These are phyloP conservation scores for Tolypocladium album DNA, from an alignment of 2,329 filamentous ascomycete species.

Conservation along the genomic window DNA sequence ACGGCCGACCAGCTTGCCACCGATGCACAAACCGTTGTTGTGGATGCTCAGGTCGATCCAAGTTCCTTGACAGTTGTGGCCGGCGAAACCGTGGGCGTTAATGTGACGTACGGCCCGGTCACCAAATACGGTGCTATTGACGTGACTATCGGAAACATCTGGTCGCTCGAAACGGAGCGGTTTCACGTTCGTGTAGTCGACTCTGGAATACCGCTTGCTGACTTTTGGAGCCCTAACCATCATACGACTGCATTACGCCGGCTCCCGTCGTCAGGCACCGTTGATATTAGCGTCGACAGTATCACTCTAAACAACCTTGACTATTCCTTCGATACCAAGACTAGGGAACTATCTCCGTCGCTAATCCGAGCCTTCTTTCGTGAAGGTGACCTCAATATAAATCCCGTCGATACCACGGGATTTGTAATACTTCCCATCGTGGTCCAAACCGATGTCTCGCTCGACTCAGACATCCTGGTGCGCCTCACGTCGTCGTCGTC, in stretches of 20 bases:
- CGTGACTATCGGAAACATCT: constrained; percentile 1
- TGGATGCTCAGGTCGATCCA: background rate
- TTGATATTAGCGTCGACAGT: background rate
- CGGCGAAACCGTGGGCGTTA: background rate
- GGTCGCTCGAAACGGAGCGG: background rate
- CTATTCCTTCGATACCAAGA: background rate
- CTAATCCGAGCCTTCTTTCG: background rate
- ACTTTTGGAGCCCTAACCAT: background rate
- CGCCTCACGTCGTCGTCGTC: background rate
- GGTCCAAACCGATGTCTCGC: background rate
- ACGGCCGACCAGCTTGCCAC: background rate
- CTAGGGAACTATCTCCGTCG: background rate
- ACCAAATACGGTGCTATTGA: background rate
- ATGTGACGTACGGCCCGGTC: background rate
- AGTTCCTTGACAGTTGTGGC: background rate
- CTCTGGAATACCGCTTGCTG: background rate
- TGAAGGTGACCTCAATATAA: background rate
- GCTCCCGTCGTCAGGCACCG: background rate
- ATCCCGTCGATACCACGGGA: background rate
- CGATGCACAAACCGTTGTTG: background rate
- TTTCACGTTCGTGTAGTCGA: background rate
- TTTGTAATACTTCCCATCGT: background rate
- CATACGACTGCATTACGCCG: background rate
- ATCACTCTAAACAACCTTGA: background rate
- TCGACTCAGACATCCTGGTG: background rate